These are phyloP conservation scores for Hypoxylon crocopeplum DNA, from an alignment of 495 filamentous ascomycete genomes.

Conservation along the genomic window DNA sequence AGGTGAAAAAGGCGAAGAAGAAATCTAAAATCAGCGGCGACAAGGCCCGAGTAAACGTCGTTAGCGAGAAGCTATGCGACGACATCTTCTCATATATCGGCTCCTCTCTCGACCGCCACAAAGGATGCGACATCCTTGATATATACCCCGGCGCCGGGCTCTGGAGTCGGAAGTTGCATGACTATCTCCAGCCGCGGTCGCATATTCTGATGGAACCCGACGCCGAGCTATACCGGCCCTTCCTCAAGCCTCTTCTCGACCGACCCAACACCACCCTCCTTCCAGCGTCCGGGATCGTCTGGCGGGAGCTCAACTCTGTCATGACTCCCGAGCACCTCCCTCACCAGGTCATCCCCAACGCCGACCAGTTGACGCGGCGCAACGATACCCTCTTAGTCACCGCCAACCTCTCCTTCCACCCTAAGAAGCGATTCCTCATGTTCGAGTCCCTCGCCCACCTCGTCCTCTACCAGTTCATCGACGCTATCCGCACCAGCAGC, in stretches of 20 bases:
- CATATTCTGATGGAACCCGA: slow-evolving; percentile 83
- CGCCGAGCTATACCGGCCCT: slow-evolving; percentile 55
- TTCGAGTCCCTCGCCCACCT: slow-evolving; percentile 52
- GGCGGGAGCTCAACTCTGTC: slow-evolving; percentile 57
- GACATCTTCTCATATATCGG: slow-evolving; percentile 49
- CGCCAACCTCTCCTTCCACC: slow-evolving; percentile 59
- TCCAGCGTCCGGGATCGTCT: slow-evolving; percentile 55
- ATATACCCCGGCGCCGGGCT: slow-evolving; percentile 78
- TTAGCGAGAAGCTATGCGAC: slow-evolving; percentile 65
- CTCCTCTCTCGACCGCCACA: slow-evolving; percentile 62
- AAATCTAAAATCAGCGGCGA: slow-evolving; percentile 20
- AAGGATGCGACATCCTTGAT: slow-evolving; percentile 82
- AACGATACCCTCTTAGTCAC: slow-evolving; percentile 74
- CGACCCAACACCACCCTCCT: slow-evolving; percentile 60
- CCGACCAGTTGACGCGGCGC: slow-evolving; percentile 43
- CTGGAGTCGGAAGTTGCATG: slow-evolving; percentile 77
- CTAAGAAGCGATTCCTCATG: slow-evolving; percentile 41
- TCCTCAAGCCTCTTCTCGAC: slow-evolving; percentile 68
- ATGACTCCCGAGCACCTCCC: slow-evolving; percentile 55
- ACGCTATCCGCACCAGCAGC: slow-evolving; percentile 45
- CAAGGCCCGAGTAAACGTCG: slow-evolving; percentile 57
- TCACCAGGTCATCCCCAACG: slow-evolving; percentile 50
- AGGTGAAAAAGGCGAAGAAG: background rate
- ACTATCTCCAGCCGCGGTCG: slow-evolving; percentile 72
- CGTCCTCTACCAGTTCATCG: slow-evolving; percentile 57